Evolutionary conservation across 2,329 filamentous ascomycete genomes (phyloP), one percentile per base, ranked within the genome.

Genomic region (Pleoardoris graminearum): DNA sequence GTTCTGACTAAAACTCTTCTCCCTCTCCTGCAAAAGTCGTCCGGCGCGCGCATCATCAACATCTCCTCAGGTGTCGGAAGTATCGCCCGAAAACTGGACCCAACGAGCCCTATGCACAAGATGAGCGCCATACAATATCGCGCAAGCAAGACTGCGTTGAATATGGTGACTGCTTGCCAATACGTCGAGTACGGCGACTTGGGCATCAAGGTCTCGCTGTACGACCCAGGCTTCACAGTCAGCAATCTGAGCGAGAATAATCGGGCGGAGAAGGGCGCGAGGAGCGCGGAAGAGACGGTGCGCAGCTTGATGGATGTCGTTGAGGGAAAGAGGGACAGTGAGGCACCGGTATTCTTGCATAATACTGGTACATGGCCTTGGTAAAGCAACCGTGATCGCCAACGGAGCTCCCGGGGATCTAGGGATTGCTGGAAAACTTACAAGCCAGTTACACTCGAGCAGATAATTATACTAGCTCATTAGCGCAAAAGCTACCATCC

Each of bases 181-280:
- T 54, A 55, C 25, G 64, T 67, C 4, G 66, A 74, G 54, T 70
- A 63, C 44, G 68, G 61, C 0, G 50, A 54, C 7, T 16, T 41
- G 8, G 65, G 62, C 3, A 66, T 75, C 51, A 77, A 72, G 54
- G 69, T 76, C 0, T 75, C 73, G 52, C 61, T 68, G 6, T 76
- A 67, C 43, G 69, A 70, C 56, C 75, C 74, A 0, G 74, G 73
- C 0, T 76, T 75, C 48, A 74, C 69, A 0, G 62, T 67, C 11
- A 69, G 64, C 3, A 72, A 74, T 48, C 36, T 77, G 17, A 59
- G 68, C 3, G 36, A 48, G 14, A 49, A 67, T 23, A 75, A 75
- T 37, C 71, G 58, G 30, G 58, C 57, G 1, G 71, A 72, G 53
- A 65, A 66, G 44, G 73, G 75, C 1, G 74, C 74, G 5, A 67